phyloP scores from a whole-genome alignment of 2,329 filamentous ascomycete species.

The Botrytis fabae region DNA sequence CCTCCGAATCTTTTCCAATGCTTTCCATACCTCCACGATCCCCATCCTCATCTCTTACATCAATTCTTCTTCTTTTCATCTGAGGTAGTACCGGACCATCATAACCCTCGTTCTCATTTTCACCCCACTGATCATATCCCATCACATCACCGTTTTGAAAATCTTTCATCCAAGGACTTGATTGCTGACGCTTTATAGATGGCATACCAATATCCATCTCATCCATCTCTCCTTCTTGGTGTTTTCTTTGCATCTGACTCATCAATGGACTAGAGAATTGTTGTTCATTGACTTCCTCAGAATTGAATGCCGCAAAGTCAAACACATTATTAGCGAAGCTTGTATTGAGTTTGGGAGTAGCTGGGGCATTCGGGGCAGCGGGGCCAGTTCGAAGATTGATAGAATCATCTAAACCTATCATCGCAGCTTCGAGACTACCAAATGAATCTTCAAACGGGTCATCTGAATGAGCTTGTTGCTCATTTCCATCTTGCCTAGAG shows the following conservation, averaged over 20 bases:
- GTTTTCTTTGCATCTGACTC: conserved; percentile 20
- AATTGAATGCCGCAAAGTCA: conserved; percentile 33
- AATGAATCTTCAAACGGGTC: conserved; percentile 17
- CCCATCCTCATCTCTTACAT: neutral
- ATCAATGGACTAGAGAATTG: conserved; percentile 22
- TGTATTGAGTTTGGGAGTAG: conserved; percentile 26
- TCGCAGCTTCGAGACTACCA: conserved; percentile 33
- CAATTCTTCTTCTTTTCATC: conserved; percentile 28
- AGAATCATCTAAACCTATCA: conserved; percentile 35
- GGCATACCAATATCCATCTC: neutral
- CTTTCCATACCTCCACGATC: neutral
- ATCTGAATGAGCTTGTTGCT: neutral
- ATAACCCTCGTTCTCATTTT: neutral
- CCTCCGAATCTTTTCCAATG: neutral
- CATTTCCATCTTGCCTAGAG: neutral
- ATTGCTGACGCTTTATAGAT: conserved; percentile 6
- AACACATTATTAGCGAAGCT: conserved; percentile 36
- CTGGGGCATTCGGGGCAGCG: neutral
- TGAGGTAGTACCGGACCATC: conserved; percentile 24
- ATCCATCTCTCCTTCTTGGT: conserved; percentile 6
- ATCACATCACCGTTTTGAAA: neutral
- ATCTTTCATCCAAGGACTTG: conserved; percentile 14
- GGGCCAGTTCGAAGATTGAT: conserved; percentile 11
- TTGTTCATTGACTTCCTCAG: conserved; percentile 1
- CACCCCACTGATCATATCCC: neutral